phyloP scores from a whole-genome alignment of 208 protist species.

The Zelonia costaricensis region DNA sequence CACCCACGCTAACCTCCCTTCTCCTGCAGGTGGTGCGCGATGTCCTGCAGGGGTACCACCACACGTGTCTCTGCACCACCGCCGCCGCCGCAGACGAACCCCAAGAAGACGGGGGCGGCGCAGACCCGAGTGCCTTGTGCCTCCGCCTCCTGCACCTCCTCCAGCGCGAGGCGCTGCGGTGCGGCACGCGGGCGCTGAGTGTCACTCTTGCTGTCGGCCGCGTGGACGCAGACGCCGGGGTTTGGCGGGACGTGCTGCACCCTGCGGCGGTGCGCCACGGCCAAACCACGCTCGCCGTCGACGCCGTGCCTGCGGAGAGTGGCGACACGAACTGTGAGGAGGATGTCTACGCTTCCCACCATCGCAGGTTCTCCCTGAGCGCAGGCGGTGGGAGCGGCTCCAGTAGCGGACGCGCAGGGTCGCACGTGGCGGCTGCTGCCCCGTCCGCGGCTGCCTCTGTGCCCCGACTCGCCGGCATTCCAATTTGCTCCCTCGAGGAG shows the following conservation, averaged over 20 bases:
- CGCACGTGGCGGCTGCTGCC: too few relatives aligned
- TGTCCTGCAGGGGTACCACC: slow-evolving; percentile 17
- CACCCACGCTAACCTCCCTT: slow-evolving; percentile 7
- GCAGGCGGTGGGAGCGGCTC: too few relatives aligned
- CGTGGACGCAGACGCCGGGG: neutral
- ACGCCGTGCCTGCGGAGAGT: neutral
- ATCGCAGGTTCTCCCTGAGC: too few relatives aligned
- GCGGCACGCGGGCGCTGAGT: slow-evolving; percentile 7
- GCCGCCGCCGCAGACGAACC: neutral
- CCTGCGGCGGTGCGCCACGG: slow-evolving; percentile 3
- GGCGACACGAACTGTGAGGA: too few relatives aligned
- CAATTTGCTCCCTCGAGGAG: slow-evolving; percentile 16
- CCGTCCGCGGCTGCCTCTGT: too few relatives aligned
- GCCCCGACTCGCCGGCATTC: slow-evolving; percentile 15
- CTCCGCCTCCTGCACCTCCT: slow-evolving; percentile 18
- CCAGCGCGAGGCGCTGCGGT: slow-evolving; percentile 12
- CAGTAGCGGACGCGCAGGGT: too few relatives aligned
- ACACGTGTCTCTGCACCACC: slow-evolving; percentile 17
- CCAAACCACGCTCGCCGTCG: slow-evolving; percentile 1
- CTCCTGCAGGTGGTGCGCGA: slow-evolving; percentile 15
- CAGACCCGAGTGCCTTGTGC: slow-evolving; percentile 1
- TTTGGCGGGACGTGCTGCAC: slow-evolving; percentile 3
- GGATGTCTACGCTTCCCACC: too few relatives aligned
- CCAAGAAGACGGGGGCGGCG: too few relatives aligned
- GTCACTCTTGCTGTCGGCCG: slow-evolving; percentile 17